Evolutionary conservation across 352 stramenopile species (phyloP).

Genomic region (Phytophthora podocarpi): DNA sequence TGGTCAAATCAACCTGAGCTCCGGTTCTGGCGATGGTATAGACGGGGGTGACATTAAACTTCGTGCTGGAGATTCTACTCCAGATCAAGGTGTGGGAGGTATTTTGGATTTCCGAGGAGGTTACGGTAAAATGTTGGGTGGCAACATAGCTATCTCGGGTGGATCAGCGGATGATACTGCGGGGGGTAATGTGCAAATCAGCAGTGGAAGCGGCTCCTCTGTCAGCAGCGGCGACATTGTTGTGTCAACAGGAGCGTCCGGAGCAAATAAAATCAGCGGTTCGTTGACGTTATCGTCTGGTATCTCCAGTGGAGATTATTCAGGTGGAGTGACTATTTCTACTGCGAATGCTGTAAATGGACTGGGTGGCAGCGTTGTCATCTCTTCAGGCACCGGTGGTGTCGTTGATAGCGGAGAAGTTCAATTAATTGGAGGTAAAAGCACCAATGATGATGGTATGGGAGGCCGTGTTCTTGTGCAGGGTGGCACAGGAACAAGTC

Average conservation of each 20-base stretch:
- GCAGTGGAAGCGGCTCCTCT: conserved; percentile 20
- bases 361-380: conserved; percentile 25
- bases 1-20: conserved; percentile 29
- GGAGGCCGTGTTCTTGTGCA: conserved; percentile 36
- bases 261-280: conserved; percentile 28
- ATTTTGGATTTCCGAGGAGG: conserved; percentile 24
- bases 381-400: conserved; percentile 30
- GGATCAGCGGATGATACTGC: conserved; percentile 21
- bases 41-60: conserved; percentile 29
- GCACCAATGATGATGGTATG: conserved; percentile 29
- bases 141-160: conserved; percentile 24
- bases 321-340: conserved; percentile 33
- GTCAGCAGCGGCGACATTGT: conserved; percentile 35
- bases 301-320: conserved; percentile 17
- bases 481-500: conserved; percentile 34
- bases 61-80: conserved; percentile 23
- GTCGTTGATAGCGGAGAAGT: conserved; percentile 29
- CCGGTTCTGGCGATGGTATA: conserved; percentile 18
- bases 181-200: conserved; percentile 30
- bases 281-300: conserved; percentile 33
- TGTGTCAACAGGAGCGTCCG: conserved; percentile 28
- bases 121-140: conserved; percentile 26
- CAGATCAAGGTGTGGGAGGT: conserved; percentile 22
- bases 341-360: conserved; percentile 21
- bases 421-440: conserved; percentile 32